Evolutionary conservation across 805 yeast species (phyloP).

Genomic region (Teunomyces cretensis): DNA sequence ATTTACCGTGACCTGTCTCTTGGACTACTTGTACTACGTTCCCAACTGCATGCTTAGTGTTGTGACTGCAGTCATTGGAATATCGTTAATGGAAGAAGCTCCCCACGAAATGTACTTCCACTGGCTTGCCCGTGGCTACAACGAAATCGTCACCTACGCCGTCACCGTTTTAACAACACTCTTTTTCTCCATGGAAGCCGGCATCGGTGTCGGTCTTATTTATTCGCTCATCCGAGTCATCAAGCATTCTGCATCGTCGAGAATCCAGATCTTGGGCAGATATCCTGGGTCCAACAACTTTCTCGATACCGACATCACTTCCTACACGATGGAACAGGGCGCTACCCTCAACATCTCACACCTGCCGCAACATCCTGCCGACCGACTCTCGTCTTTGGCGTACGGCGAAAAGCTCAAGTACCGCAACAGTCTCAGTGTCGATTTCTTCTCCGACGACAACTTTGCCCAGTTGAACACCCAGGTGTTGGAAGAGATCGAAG

Average conservation of each 20-base stretch:
- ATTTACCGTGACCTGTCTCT: conserved; percentile 57
- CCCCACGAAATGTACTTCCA: conserved; percentile 79
- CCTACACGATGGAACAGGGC: conserved; percentile 7
- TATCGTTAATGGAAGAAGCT: conserved; percentile 69
- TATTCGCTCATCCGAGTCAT: conserved; percentile 79
- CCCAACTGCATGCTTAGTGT: conserved; percentile 82
- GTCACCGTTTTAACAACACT: conserved; percentile 66
- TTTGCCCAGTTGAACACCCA: conserved; percentile 35
- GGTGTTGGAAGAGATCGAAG: conserved; percentile 43
- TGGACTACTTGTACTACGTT: conserved; percentile 65
- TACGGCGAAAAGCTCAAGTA: conserved; percentile 1
- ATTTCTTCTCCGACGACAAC: conserved; percentile 35
- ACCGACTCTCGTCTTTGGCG: not conserved
- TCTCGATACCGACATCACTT: conserved; percentile 37
- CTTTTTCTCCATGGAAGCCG: conserved; percentile 78
- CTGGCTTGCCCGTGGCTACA: conserved; percentile 68
- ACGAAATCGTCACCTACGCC: conserved; percentile 67
- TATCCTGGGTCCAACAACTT: conserved; percentile 40
- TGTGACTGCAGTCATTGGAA: conserved; percentile 71
- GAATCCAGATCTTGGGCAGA: conserved; percentile 81
- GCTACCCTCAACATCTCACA: not conserved
- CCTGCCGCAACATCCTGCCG: not conserved
- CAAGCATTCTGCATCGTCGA: conserved; percentile 74
- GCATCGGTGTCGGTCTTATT: conserved; percentile 82
- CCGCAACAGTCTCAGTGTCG: conserved; percentile 8